Evolutionary conservation across 495 filamentous ascomycete species (phyloP), one percentile per base, ranked within the genome.

Genomic region (Amphirosellinia nigrospora): DNA sequence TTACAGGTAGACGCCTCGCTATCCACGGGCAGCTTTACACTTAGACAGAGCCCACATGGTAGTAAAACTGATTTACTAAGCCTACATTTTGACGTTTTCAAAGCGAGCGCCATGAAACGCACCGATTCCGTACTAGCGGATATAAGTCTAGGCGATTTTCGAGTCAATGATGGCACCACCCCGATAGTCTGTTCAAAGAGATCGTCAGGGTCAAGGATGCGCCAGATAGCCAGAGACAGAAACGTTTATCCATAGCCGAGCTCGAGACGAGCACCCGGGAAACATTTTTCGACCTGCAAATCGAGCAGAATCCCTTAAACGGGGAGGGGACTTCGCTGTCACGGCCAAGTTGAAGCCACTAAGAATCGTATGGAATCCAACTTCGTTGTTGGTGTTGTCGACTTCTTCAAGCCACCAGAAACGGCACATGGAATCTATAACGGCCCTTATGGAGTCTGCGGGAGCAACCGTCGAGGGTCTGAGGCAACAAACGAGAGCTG

Each of bases 331-430:
- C 73, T 89, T 95, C 9, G 93, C 93, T 5, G 83, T 99, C 21
- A 97, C 91, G 11, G 89, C 94, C 70, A 97, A 97, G 79, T 82
- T 98, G 64, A 97, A 96, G 81, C 94, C 93, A 74, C 91, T 98
- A 69, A 96, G 98, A 81, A 92, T 99, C 62, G 92, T 98, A 53
- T 98, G 97, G 82, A 99, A 99, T 75, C 96, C 96, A 90, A 88
- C 69, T 97, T 98, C 72, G 81, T 98, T 3, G 89, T 97, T 28
- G 94, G 94, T 55, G 89, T 98, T 36, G 92, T 89, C 62, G 92
- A 92, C 68, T 99, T 99, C 82, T 98, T 99, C 84, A 91, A 94
- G 65, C 96, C 96, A 5, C 96, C 96, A 1, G 93, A 97, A 97
- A 79, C 86, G 93, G 68, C 96, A 99, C 78, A 97, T 98, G 96